These are phyloP conservation scores for Russula griseocarnosa DNA, from an alignment of 768 basidiomycete species.

Conservation along the genomic window DNA sequence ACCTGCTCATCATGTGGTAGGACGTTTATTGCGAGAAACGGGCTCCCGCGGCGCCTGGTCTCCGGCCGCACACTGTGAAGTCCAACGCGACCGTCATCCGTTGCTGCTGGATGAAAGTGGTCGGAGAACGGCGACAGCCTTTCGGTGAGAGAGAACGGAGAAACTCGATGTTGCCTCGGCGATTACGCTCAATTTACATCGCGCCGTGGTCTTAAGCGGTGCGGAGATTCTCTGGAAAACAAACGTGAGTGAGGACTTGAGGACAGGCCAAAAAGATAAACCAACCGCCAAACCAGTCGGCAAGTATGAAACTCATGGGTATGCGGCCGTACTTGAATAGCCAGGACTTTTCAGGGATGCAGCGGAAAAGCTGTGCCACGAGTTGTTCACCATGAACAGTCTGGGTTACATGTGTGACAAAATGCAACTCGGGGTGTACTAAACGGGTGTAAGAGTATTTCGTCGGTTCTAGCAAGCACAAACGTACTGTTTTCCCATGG, in stretches of 20 bases:
- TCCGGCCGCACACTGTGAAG: slow-evolving; percentile 28
- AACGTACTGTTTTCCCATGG: slow-evolving; percentile 49
- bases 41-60: slow-evolving; percentile 41
- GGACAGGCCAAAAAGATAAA: background rate
- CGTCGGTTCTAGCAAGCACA: background rate
- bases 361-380: slow-evolving; percentile 71
- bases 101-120: slow-evolving; percentile 57
- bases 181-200: slow-evolving; percentile 80
- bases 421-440: slow-evolving; percentile 72
- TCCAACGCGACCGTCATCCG: background rate
- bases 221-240: slow-evolving; percentile 45
- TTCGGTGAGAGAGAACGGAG: slow-evolving; percentile 38
- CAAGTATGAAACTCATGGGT: slow-evolving; percentile 68
- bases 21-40: slow-evolving; percentile 50
- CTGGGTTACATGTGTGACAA: slow-evolving; percentile 69
- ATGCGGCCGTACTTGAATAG: slow-evolving; percentile 82
- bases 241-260: background rate
- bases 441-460: background rate
- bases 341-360: slow-evolving; percentile 78
- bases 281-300: slow-evolving; percentile 68
- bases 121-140: slow-evolving; percentile 51
- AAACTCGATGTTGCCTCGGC: slow-evolving; percentile 56
- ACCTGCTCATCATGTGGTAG: slow-evolving; percentile 46
- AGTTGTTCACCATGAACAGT: slow-evolving; percentile 79
- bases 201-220: slow-evolving; percentile 35